Evolutionary conservation across 2,329 filamentous ascomycete species (phyloP), one percentile per base, ranked within the genome.

Genomic region (Lithohypha guttulata): DNA sequence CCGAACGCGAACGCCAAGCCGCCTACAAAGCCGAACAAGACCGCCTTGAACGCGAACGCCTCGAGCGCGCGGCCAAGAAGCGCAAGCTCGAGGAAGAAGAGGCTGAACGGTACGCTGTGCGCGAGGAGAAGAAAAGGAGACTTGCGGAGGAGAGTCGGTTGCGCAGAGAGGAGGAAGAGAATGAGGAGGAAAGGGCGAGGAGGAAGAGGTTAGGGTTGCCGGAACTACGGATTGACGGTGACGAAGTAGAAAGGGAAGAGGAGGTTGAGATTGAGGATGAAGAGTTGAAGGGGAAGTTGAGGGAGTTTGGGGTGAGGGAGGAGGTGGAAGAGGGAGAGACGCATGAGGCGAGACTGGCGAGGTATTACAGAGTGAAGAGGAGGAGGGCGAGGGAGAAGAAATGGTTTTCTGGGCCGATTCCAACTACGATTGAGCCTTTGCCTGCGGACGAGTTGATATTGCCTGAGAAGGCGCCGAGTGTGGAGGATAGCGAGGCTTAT

Each of bases 361-460:
- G 89, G 45, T 89, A 85, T 58, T 73, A 72, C 49, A 75, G 75
- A 46, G 64, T 87, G 4, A 60, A 63, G 10, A 60, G 65, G 41
- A 59, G 60, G 3, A 58, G 56, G 18, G 55, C 62, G 2, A 30
- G 25, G 13, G 33, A 23, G 20, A 31, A 26, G 10, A 9, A 20
- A n/a, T 51, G 53, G 34, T 79, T 75, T 4, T 70, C 77, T 39
- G 83, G 84, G 0, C 87, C 89, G 0, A 93, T 96, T 54, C 84
- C 86, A 2, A 96, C 89, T 13, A 86, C 77, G 6, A 64, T 96
- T 42, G 70, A 76, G 54, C 74, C 84, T 1, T 79, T 96, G 2
- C 75, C 81, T 6, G 87, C 93, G 62, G 77, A 78, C 57, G 79
- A 93, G 50, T 94, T 95, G 84, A 89, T 87, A 59, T 77, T 96